phyloP scores from a whole-genome alignment of 225 moss, liverwort and hornwort genomes.

The Pseudisothecium myosuroides region DNA sequence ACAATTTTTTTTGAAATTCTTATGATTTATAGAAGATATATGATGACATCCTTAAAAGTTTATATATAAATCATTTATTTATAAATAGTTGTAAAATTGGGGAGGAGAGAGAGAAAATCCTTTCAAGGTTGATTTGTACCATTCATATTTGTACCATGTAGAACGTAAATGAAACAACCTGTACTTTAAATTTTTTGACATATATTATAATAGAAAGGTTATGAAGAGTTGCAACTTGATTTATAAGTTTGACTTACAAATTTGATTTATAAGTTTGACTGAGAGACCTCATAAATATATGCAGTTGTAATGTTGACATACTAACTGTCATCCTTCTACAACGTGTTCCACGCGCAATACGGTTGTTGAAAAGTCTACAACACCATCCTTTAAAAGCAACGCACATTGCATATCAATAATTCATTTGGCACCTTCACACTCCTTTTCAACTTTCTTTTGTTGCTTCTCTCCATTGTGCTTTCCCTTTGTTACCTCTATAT shows the following conservation, averaged over 20 bases:
- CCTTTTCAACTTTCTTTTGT: background rate
- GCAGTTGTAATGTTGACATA: too few relatives aligned
- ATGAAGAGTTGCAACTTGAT: background rate
- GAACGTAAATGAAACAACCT: background rate
- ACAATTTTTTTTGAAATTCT: background rate
- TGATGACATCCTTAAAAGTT: background rate
- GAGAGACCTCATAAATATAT: too few relatives aligned
- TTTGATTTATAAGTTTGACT: background rate
- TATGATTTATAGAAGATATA: background rate
- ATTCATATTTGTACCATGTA: background rate
- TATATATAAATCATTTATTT: background rate
- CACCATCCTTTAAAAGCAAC: background rate
- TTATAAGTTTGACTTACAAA: background rate
- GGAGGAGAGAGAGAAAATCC: background rate
- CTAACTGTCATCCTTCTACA: background rate
- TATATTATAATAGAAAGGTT: background rate
- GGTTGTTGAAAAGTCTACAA: background rate
- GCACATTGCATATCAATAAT: background rate
- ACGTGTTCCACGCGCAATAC: fast-evolving
- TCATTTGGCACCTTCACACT: background rate
- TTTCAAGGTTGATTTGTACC: fast-evolving
- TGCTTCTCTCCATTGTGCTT: background rate
- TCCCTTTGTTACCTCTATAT: background rate
- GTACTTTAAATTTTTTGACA: fast-evolving
- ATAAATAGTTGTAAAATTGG: background rate